Base-by-base conservation (phyloP, 345 rosid species). In the Alliaria petiolata region DNA sequence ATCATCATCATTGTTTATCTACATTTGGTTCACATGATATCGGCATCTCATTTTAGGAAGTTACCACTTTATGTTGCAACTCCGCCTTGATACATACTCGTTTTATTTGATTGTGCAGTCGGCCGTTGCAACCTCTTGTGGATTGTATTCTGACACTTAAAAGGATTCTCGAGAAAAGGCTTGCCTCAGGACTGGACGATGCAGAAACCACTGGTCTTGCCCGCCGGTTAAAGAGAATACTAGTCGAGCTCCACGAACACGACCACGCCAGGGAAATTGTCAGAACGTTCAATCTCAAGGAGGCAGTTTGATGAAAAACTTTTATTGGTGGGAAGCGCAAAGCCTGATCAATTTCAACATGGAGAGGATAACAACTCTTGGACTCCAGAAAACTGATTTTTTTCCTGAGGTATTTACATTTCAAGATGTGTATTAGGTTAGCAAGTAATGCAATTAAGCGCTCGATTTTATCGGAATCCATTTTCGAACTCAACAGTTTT, bases 191-290 rank as follows among this genome's bases (percentile, higher is more conserved):
- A 45, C 79, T 78, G 71, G 71, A 75, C 19, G 86, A 83, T 31
- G 69, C 42, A 6, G 99, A 89, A 78, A 80, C 81, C 2, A 82
- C 81, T 58, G 89, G 83, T 64, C 96, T 95, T 50, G 95, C 96
- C 17, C 86, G 93, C 43, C 78, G 97, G 69, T 53, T 93, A 83
- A 91, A 89, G 87, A 89, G 80, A 83, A 78, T 93, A 85, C 81
- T 91, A 44, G 97, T 91, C 7, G 93, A 86, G 57, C 89, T 93
- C 76, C 86, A 89, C 15, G 95, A 95, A 64, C 93, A 95, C 28
- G 99, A 93, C 79, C 78, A 64, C 52, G 98, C 95, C 11, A 77
- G 93, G 79, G 85, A 83, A 69, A 69, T 86, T 70, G 89, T 87
- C 26, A 87, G 79, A 68, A 79, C 87, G 63, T 93, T 89, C 64